phyloP scores from a whole-genome alignment of 768 basidiomycete genomes.

The Boletus tomentosulus region DNA sequence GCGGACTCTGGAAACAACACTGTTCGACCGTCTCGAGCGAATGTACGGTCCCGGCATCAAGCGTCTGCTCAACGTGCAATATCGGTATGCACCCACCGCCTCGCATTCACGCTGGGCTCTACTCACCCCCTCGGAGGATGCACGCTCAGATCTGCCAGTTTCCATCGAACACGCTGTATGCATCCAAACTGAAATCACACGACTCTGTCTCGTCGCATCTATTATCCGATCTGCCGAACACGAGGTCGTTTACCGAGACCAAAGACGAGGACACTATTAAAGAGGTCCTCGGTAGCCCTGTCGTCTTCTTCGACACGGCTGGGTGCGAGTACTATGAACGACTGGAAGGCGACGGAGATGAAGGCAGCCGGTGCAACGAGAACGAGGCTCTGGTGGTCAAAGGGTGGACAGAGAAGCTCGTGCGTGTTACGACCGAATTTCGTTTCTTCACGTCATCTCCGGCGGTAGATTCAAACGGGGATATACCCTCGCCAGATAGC shows the following conservation, averaged over 20 bases:
- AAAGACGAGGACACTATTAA: conserved; percentile 61
- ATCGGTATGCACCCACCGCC: conserved; percentile 50
- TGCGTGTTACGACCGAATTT: conserved; percentile 33
- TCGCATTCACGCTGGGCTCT: background rate
- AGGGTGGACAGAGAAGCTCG: conserved; percentile 78
- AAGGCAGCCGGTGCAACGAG: conserved; percentile 90
- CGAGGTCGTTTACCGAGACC: conserved; percentile 30
- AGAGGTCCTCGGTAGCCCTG: conserved; percentile 70
- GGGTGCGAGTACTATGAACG: conserved; percentile 93
- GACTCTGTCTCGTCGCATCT: conserved; percentile 67
- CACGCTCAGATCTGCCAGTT: conserved; percentile 81
- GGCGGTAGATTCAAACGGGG: conserved; percentile 51
- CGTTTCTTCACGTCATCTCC: background rate
- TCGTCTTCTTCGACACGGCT: conserved; percentile 92
- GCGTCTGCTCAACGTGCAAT: conserved; percentile 85
- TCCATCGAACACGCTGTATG: conserved; percentile 80
- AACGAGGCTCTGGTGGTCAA: conserved; percentile 89
- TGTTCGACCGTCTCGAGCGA: conserved; percentile 87
- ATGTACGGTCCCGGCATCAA: conserved; percentile 86
- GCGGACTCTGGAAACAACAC: conserved; percentile 75
- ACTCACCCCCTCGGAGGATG: conserved; percentile 53
- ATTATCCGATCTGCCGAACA: conserved; percentile 63
- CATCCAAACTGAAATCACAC: conserved; percentile 64
- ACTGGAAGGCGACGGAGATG: conserved; percentile 71
- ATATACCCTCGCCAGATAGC: conserved; percentile 72